phyloP scores from a whole-genome alignment of 768 basidiomycete species.

The Hericium coralloides region DNA sequence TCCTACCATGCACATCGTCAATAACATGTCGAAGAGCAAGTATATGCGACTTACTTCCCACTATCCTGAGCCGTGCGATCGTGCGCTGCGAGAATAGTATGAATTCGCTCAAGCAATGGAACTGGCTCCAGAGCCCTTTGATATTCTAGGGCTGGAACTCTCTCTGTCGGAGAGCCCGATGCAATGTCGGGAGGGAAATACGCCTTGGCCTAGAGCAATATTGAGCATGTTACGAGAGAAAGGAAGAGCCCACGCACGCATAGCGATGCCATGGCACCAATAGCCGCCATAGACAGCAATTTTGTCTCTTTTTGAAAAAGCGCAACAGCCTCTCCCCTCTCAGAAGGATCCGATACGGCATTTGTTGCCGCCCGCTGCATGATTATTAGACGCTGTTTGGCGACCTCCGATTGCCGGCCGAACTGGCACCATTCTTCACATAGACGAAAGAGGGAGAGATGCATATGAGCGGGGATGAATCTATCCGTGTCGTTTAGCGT shows the following conservation, averaged over 20 bases:
- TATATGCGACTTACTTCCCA: constrained; percentile 49
- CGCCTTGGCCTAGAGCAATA: constrained; percentile 54
- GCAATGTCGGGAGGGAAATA: constrained; percentile 57
- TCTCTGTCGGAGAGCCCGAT: constrained; percentile 58
- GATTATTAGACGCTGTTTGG: constrained; percentile 55
- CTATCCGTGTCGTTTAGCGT: constrained; percentile 66
- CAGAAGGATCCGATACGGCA: constrained; percentile 44
- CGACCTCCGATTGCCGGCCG: constrained; percentile 65
- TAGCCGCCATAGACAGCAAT: constrained; percentile 68
- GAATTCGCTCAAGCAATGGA: constrained; percentile 54
- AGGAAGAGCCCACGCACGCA: constrained; percentile 49
- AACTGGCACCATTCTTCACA: constrained; percentile 94
- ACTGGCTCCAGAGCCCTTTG: constrained; percentile 44
- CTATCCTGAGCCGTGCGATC: constrained; percentile 40
- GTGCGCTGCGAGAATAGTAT: constrained; percentile 57
- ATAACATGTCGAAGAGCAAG: background rate
- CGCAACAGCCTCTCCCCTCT: constrained; percentile 30
- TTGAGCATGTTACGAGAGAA: constrained; percentile 3
- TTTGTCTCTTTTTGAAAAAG: constrained; percentile 47
- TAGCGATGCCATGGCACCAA: constrained; percentile 81
- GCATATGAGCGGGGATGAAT: constrained; percentile 66
- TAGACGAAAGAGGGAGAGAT: constrained; percentile 71
- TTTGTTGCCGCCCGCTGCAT: constrained; percentile 63
- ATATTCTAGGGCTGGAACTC: constrained; percentile 34
- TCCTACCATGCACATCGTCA: constrained; percentile 36